Evolutionary conservation across 2,329 filamentous ascomycete species (phyloP).

Genomic region (Stachybotrys elegans): DNA sequence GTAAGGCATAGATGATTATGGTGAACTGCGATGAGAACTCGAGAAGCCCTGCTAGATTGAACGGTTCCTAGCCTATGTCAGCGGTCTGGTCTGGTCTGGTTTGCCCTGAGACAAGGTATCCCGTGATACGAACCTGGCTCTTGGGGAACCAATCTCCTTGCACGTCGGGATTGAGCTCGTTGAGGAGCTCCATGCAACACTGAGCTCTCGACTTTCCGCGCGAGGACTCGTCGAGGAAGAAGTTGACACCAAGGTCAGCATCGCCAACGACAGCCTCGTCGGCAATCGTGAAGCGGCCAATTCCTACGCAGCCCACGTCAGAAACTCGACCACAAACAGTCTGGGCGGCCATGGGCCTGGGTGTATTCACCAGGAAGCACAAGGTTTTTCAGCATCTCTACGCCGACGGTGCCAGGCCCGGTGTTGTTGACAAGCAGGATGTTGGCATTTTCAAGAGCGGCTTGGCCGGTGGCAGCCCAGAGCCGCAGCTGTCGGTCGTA

Average conservation of each 20-base stretch:
- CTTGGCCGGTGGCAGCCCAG: conserved; percentile 90
- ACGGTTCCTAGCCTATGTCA: conserved; percentile 15
- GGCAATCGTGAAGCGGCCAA: conserved; percentile 87
- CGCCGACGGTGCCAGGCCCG: conserved; percentile 80
- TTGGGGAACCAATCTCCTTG: conserved; percentile 64
- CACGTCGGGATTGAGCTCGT: conserved; percentile 91
- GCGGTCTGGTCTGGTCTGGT: too few species aligned
- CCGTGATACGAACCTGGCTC: conserved; percentile 24
- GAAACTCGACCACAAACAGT: background rate
- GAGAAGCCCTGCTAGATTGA: conserved; percentile 38
- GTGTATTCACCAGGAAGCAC: conserved; percentile 67
- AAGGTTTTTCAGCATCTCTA: conserved; percentile 95
- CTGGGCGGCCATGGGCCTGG: background rate
- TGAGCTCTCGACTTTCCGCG: conserved; percentile 75
- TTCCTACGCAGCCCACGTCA: conserved; percentile 43
- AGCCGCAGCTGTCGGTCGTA: conserved; percentile 94
- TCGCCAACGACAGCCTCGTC: conserved; percentile 75
- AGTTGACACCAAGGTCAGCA: conserved; percentile 88
- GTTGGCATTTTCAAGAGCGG: conserved; percentile 83
- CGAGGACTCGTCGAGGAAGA: conserved; percentile 81
- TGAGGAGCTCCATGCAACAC: conserved; percentile 69
- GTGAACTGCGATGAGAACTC: conserved; percentile 38
- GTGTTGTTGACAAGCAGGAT: conserved; percentile 87
- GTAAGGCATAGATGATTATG: conserved; percentile 50
- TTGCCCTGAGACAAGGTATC: too few species aligned